phyloP scores from a whole-genome alignment of 306 rosid genomes.

The Trifolium subterraneum region DNA sequence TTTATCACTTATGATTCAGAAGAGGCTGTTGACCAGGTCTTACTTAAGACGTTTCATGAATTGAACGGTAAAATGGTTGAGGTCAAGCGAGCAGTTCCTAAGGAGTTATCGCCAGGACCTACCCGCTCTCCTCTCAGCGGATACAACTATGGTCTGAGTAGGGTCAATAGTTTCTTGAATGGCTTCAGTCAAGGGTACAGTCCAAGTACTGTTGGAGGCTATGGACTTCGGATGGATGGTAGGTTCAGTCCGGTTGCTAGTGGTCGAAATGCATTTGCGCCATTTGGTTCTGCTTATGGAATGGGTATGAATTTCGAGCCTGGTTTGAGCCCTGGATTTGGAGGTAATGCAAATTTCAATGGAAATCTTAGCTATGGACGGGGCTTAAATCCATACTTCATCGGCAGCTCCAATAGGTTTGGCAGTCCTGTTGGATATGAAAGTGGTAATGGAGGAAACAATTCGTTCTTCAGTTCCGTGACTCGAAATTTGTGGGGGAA shows the following conservation, averaged over 20 bases:
- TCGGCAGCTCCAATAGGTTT: slow-evolving; percentile 75
- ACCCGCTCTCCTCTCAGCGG: slow-evolving; percentile 84
- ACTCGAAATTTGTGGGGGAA: slow-evolving; percentile 89
- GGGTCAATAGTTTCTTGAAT: slow-evolving; percentile 84
- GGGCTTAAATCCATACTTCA: slow-evolving; percentile 77
- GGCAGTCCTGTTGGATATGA: slow-evolving; percentile 68
- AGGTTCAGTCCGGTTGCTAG: slow-evolving; percentile 87
- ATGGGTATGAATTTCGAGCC: slow-evolving; percentile 83
- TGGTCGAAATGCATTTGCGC: slow-evolving; percentile 84
- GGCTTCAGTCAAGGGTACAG: slow-evolving; percentile 86
- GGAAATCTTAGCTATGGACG: slow-evolving; percentile 77
- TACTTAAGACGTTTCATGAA: slow-evolving; percentile 89
- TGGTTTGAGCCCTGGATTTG: slow-evolving; percentile 77
- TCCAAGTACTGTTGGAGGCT: slow-evolving; percentile 77
- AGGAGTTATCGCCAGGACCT: slow-evolving; percentile 93
- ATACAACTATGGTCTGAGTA: slow-evolving; percentile 69
- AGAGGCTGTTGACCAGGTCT: slow-evolving; percentile 92
- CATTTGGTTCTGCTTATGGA: slow-evolving; percentile 86
- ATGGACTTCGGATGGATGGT: slow-evolving; percentile 77
- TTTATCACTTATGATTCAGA: slow-evolving; percentile 96
- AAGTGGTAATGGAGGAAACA: slow-evolving; percentile 73
- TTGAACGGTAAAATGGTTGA: slow-evolving; percentile 98
- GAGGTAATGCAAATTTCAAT: slow-evolving; percentile 74
- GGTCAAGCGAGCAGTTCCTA: slow-evolving; percentile 99
- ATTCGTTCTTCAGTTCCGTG: slow-evolving; percentile 79